Evolutionary conservation across 768 basidiomycete species (phyloP).

Genomic region (Auriscalpium vulgare): DNA sequence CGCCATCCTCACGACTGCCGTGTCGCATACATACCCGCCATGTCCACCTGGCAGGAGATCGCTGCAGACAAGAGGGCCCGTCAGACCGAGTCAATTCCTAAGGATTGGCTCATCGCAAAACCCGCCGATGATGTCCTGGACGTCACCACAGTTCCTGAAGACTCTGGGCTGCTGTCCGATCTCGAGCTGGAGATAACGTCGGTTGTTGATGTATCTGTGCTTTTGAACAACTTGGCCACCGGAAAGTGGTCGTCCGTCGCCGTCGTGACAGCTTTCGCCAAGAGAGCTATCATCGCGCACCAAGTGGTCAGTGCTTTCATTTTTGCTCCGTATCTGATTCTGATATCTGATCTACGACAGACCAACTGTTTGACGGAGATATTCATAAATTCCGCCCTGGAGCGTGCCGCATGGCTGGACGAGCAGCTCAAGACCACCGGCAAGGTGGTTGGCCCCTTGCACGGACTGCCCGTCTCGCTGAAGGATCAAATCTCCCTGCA

Average conservation of each 20-base stretch:
- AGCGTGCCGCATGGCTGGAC: constrained; percentile 35
- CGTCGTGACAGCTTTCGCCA: constrained; percentile 37
- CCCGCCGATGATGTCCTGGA: constrained; percentile 43
- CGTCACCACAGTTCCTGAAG: constrained; percentile 46
- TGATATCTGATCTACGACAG: constrained; percentile 13
- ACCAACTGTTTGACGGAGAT: constrained; percentile 45
- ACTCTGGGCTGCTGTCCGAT: constrained; percentile 47
- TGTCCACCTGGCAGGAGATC: constrained; percentile 5
- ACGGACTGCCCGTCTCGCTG: constrained; percentile 38
- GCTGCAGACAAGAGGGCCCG: constrained; percentile 14
- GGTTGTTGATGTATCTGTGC: constrained; percentile 31
- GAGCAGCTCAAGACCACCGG: constrained; percentile 31
- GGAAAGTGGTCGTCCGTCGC: constrained; percentile 52
- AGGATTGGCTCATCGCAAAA: constrained; percentile 48
- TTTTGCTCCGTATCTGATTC: neutral
- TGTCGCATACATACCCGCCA: constrained; percentile 1
- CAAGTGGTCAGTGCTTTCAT: constrained; percentile 29
- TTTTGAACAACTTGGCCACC: constrained; percentile 46
- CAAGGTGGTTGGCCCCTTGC: constrained; percentile 35
- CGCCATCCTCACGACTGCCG: neutral
- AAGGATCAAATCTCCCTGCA: constrained; percentile 49
- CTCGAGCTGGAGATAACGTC: constrained; percentile 58
- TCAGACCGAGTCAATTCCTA: constrained; percentile 52
- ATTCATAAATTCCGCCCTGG: constrained; percentile 34
- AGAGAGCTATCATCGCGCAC: constrained; percentile 43